Conservation (phyloP, 331 rosid species). For the Ulmus americana region DNA sequence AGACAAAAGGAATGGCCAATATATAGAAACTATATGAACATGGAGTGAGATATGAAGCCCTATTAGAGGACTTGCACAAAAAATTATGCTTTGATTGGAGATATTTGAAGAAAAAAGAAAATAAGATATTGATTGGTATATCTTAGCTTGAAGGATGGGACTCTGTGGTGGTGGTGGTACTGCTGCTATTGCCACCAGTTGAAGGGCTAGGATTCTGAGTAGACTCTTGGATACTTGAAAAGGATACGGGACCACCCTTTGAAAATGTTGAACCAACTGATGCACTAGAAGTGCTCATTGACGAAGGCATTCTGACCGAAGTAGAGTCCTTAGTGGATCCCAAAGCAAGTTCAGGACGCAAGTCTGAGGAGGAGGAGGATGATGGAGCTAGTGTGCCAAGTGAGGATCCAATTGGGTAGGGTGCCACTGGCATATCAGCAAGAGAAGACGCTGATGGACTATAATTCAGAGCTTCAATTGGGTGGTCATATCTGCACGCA, state of each 20-base stretch:
- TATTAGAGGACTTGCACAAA: slow-evolving; percentile 55
- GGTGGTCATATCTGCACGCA: slow-evolving; percentile 87
- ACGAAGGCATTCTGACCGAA: slow-evolving; percentile 67
- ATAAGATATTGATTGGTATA: slow-evolving; percentile 47
- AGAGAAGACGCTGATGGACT: slow-evolving; percentile 90
- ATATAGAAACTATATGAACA: slow-evolving; percentile 59
- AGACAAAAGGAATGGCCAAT: slow-evolving; percentile 59
- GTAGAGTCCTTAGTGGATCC: slow-evolving; percentile 64
- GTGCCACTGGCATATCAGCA: slow-evolving; percentile 79
- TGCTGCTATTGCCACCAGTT: slow-evolving; percentile 27
- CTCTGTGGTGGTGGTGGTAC: slow-evolving; percentile 25
- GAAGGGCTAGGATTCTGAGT: slow-evolving; percentile 54
- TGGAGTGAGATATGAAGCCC: slow-evolving; percentile 59
- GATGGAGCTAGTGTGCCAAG: slow-evolving; percentile 71
- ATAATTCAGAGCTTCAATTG: slow-evolving; percentile 70
- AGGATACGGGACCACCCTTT: slow-evolving; percentile 41
- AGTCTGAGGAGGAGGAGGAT: slow-evolving; percentile 79
- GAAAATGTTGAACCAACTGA: slow-evolving; percentile 66
- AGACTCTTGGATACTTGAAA: slow-evolving; percentile 44
- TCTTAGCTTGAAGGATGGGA: slow-evolving; percentile 64
- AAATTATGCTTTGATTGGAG: slow-evolving; percentile 41
- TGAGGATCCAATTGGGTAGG: slow-evolving; percentile 79
- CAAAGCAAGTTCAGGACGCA: slow-evolving; percentile 56
- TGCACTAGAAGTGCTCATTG: slow-evolving; percentile 65
- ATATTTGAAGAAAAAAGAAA: slow-evolving; percentile 50